A percentile compares a stretch with the other conserved stretches of the same genome.
Evolutionary conservation across 441 rosid species (phyloP).

Genomic region (Mallotus repandus): DNA sequence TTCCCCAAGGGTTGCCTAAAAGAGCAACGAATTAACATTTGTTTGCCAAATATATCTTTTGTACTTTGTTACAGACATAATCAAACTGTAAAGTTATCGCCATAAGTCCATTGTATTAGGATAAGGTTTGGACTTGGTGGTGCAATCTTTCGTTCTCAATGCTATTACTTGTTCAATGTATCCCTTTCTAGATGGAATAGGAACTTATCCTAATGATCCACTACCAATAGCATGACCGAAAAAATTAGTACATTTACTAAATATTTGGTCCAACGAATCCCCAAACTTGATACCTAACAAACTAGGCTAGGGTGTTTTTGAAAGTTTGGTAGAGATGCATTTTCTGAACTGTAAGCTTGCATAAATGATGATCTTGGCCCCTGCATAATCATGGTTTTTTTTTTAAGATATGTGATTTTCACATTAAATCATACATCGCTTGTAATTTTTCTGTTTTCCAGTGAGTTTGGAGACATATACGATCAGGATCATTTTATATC

Average conservation of each 20-base stretch:
- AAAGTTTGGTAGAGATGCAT: neutral
- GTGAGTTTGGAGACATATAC: conserved; percentile 78
- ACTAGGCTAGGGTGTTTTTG: neutral
- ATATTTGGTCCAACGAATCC: neutral
- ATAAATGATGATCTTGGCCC: neutral
- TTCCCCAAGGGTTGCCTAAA: too few relatives aligned
- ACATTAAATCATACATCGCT: neutral
- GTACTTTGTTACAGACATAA: neutral
- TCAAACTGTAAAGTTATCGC: neutral
- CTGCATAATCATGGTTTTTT: conserved; percentile 6
- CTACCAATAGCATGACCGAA: neutral
- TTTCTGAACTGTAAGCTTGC: neutral
- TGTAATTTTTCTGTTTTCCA: conserved; percentile 37
- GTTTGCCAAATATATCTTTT: neutral
- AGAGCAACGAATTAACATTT: neutral
- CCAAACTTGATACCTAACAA: neutral
- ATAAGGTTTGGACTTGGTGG: neutral
- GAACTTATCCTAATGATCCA: neutral
- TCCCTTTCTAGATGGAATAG: neutral
- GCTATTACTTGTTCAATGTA: neutral
- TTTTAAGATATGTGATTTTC: neutral
- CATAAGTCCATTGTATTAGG: too few relatives aligned
- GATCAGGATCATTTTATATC: conserved; percentile 79
- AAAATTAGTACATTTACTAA: neutral
- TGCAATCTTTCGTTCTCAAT: neutral